Conservation (phyloP, 306 rosid genomes). For the Lathyrus sativus region DNA sequence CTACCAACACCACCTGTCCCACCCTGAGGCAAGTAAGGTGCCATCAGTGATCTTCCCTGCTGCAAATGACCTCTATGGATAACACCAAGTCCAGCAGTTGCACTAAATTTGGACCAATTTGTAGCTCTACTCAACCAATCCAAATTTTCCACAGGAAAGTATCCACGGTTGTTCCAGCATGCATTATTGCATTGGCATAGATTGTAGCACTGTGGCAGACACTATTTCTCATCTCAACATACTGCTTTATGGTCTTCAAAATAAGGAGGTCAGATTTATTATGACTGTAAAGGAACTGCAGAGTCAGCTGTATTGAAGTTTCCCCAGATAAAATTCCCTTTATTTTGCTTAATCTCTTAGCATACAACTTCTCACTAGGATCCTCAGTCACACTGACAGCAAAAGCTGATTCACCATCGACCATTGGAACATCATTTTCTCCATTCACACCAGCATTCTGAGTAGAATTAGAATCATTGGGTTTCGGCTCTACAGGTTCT, state of each 20-base stretch:
- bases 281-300: constrained; percentile 91
- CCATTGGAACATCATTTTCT: constrained; percentile 79
- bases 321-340: constrained; percentile 95
- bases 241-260: constrained; percentile 94
- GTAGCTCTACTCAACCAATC: constrained; percentile 99
- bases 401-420: constrained; percentile 59
- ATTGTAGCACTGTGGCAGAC: constrained; percentile 97
- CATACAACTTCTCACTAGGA: constrained; percentile 71
- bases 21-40: constrained; percentile 97
- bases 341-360: constrained; percentile 77
- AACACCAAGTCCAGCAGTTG: constrained; percentile 98
- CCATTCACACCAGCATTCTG: too few species aligned
- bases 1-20: constrained; percentile 92
- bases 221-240: constrained; percentile 98
- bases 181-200: constrained; percentile 96
- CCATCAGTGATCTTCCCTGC: constrained; percentile 96
- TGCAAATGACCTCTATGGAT: too few species aligned
- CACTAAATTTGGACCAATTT: constrained; percentile 98
- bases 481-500: constrained; percentile 55
- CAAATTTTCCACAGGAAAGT: constrained; percentile 92
- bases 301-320: too few species aligned
- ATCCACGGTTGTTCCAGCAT: constrained; percentile 97
- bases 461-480: constrained; percentile 50
- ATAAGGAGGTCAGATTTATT: constrained; percentile 98
- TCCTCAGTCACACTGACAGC: constrained; percentile 54